phyloP scores from a whole-genome alignment of 2,329 filamentous ascomycete genomes.

The Talaromyces islandicus region DNA sequence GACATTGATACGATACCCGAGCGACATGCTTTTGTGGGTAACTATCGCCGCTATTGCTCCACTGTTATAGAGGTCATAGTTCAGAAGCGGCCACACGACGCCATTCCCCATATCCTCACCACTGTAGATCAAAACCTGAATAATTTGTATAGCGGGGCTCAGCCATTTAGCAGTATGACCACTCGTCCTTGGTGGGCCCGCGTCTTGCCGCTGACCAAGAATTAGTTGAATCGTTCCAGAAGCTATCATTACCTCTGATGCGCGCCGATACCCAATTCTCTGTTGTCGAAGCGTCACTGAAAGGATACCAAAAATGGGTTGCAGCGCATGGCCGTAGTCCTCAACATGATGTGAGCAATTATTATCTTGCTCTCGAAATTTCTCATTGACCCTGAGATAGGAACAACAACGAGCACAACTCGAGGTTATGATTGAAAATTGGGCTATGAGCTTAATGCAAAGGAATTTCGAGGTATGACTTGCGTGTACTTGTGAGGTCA shows the following conservation, averaged over 20 bases:
- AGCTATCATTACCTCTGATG: constrained; percentile 45
- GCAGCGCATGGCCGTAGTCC: constrained; percentile 46
- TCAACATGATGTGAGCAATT: constrained; percentile 39
- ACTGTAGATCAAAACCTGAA: constrained; percentile 69
- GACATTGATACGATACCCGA: constrained; percentile 95
- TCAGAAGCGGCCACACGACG: constrained; percentile 72
- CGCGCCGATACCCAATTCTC: constrained; percentile 84
- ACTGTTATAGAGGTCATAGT: constrained; percentile 85
- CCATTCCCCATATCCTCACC: constrained; percentile 78
- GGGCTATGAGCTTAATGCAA: constrained; percentile 36
- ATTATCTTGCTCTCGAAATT: background rate
- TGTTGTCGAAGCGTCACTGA: constrained; percentile 80
- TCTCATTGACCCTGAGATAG: constrained; percentile 15
- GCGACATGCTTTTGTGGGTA: constrained; percentile 88
- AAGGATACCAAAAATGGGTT: constrained; percentile 82
- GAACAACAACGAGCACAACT: constrained; percentile 32
- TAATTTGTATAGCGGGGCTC: constrained; percentile 66
- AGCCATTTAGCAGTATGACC: constrained; percentile 59
- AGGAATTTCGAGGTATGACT: constrained; percentile 32
- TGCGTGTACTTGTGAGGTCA: background rate
- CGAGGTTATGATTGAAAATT: constrained; percentile 35
- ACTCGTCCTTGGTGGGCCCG: background rate
- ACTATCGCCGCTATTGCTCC: constrained; percentile 86
- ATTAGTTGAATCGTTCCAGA: constrained; percentile 33
- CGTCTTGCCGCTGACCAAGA: background rate